These are phyloP conservation scores for Pichia sp. DNA, from an alignment of 1,139 yeast species.

Conservation along the genomic window DNA sequence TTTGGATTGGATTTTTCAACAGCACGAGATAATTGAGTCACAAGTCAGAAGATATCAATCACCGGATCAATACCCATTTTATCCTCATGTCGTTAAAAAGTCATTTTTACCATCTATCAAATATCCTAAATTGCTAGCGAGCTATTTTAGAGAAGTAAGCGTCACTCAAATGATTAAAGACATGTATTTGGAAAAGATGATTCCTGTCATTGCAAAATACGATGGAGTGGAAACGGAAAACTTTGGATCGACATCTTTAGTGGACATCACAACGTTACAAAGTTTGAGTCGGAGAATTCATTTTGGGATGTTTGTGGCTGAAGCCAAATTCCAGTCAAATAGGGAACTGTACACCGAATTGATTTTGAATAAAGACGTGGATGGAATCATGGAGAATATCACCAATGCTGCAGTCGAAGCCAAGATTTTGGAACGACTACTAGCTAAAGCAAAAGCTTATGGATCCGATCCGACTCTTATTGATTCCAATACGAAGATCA, in stretches of 20 bases:
- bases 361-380: slow-evolving; percentile 56
- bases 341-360: slow-evolving; percentile 53
- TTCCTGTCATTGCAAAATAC: slow-evolving; percentile 63
- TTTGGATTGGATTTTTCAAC: slow-evolving; percentile 76
- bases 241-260: slow-evolving; percentile 74
- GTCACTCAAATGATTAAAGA: slow-evolving; percentile 63
- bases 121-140: slow-evolving; percentile 73
- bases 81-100: slow-evolving; percentile 55
- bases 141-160: slow-evolving; percentile 64
- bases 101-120: slow-evolving; percentile 73
- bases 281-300: slow-evolving; percentile 91
- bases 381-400: slow-evolving; percentile 72
- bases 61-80: slow-evolving; percentile 93
- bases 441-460: slow-evolving; percentile 73
- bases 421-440: slow-evolving; percentile 68
- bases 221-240: slow-evolving; percentile 78
- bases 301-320: slow-evolving; percentile 96
- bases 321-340: slow-evolving; percentile 75
- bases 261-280: slow-evolving; percentile 83
- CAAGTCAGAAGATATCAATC: slow-evolving; percentile 87
- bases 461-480: slow-evolving; percentile 82
- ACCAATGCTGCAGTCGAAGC: slow-evolving; percentile 85
- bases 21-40: slow-evolving; percentile 71
- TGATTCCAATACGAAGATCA: slow-evolving; percentile 68
- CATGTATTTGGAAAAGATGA: slow-evolving; percentile 61